These are phyloP conservation scores for Linnemannia elongata DNA, from an alignment of 192 early-diverging fungal species.

Conservation along the genomic window DNA sequence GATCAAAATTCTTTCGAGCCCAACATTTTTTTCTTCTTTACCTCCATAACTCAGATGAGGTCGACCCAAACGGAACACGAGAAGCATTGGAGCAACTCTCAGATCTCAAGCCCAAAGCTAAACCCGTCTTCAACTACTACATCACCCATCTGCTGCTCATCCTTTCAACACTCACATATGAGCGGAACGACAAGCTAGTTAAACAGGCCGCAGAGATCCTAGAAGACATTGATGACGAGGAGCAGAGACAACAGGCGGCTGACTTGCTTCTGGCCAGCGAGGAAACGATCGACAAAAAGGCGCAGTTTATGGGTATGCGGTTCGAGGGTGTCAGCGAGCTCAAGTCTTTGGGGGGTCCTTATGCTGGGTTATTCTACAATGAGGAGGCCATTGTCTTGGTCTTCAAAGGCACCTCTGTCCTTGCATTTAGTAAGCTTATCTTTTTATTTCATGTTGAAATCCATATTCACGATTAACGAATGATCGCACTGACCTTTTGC, in stretches of 20 bases:
- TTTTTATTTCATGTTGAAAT: background rate
- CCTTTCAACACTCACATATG: constrained; percentile 63
- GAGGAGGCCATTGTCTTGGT: constrained; percentile 61
- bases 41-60: constrained; percentile 9
- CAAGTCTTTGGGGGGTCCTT: constrained; percentile 63
- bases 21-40: background rate
- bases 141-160: constrained; percentile 58
- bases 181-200: constrained; percentile 60
- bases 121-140: constrained; percentile 51
- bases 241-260: constrained; percentile 28
- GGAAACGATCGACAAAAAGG: constrained; percentile 39
- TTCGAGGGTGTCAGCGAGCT: constrained; percentile 64
- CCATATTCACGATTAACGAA: background rate
- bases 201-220: constrained; percentile 47
- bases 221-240: constrained; percentile 13
- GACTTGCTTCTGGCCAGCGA: constrained; percentile 52
- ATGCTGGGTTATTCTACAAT: constrained; percentile 62
- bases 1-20: background rate
- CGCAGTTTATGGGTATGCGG: constrained; percentile 31
- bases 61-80: constrained; percentile 37
- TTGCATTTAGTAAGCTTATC: constrained; percentile 55
- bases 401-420: constrained; percentile 66
- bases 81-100: constrained; percentile 32
- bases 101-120: constrained; percentile 5
- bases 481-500: background rate